Percentiles rank a stretch among this genome's conserved stretches.
Evolutionary conservation across 306 rosid species (phyloP).

Genomic region (Glycine soja): DNA sequence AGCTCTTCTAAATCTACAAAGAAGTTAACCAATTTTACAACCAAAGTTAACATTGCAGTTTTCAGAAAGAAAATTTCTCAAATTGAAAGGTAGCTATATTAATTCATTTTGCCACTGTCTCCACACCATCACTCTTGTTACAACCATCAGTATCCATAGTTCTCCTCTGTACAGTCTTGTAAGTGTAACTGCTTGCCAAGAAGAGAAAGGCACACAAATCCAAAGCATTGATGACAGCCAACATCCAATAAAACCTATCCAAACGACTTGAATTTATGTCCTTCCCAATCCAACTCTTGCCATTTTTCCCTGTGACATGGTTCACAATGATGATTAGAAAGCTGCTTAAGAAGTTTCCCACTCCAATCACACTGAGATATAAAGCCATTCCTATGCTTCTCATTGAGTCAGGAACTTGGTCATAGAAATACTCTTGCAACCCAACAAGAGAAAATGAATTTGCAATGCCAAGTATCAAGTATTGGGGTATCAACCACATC

Average conservation of each 20-base stretch:
- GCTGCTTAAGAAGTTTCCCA: conserved; percentile 59
- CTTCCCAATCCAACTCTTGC: conserved; percentile 58
- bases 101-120: too few species aligned
- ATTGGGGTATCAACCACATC: conserved; percentile 58
- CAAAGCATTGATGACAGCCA: too few species aligned
- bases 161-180: too few species aligned
- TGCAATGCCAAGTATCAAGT: conserved; percentile 50
- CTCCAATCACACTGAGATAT: conserved; percentile 56
- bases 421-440: conserved; percentile 61
- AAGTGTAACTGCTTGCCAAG: conserved; percentile 51
- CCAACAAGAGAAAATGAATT: conserved; percentile 56
- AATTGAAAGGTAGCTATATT: too few species aligned
- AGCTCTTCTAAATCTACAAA: too few species aligned
- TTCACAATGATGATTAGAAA: conserved; percentile 56
- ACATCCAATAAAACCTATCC: conserved; percentile 57
- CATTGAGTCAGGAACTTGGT: conserved; percentile 60
- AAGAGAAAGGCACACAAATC: too few species aligned
- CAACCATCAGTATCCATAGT: too few species aligned
- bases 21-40: too few species aligned
- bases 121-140: too few species aligned
- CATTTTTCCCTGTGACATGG: conserved; percentile 47
- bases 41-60: too few species aligned
- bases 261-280: conserved; percentile 37
- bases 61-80: too few species aligned
- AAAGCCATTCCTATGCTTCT: conserved; percentile 60